phyloP scores from a whole-genome alignment of 2,329 filamentous ascomycete genomes.

The Colletotrichum filicis region DNA sequence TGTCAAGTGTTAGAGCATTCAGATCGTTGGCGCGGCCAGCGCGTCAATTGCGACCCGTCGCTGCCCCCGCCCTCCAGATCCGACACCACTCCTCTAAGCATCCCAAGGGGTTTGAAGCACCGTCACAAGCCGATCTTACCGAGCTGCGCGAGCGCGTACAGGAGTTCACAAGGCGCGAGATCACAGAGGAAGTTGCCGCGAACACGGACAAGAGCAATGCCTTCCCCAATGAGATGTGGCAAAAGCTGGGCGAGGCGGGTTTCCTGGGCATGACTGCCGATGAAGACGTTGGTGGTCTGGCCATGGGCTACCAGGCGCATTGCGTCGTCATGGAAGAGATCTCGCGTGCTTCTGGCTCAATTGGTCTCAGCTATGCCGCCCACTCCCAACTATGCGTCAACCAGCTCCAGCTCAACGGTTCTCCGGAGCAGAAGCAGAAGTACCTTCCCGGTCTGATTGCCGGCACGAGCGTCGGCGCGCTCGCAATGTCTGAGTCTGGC shows the following conservation, averaged over 20 bases:
- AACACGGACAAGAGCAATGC: constrained; percentile 86
- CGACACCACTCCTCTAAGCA: constrained; percentile 67
- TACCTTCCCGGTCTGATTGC: constrained; percentile 85
- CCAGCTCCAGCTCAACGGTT: constrained; percentile 92
- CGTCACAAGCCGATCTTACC: constrained; percentile 77
- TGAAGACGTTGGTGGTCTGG: constrained; percentile 89
- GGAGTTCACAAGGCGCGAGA: constrained; percentile 90
- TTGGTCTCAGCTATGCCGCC: constrained; percentile 92
- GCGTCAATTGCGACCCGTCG: constrained; percentile 39
- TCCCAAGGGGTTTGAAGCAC: constrained; percentile 72
- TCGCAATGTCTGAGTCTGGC: constrained; percentile 95
- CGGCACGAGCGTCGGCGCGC: constrained; percentile 83
- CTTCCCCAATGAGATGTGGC: constrained; percentile 93
- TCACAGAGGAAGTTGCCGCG: constrained; percentile 83
- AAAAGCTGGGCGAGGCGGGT: constrained; percentile 89
- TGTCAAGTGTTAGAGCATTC: constrained; percentile 54
- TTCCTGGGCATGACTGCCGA: constrained; percentile 94
- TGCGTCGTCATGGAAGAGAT: constrained; percentile 96
- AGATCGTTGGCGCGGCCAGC: constrained; percentile 49
- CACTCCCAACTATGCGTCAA: constrained; percentile 98
- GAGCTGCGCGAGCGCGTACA: constrained; percentile 87
- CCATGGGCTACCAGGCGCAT: constrained; percentile 96
- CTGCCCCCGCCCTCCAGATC: constrained; percentile 51
- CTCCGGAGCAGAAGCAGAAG: constrained; percentile 78
- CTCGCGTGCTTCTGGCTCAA: constrained; percentile 83